Evolutionary conservation across 371 early-diverging fungal genomes (phyloP).

Genomic region (Lichtheimia ramosa): DNA sequence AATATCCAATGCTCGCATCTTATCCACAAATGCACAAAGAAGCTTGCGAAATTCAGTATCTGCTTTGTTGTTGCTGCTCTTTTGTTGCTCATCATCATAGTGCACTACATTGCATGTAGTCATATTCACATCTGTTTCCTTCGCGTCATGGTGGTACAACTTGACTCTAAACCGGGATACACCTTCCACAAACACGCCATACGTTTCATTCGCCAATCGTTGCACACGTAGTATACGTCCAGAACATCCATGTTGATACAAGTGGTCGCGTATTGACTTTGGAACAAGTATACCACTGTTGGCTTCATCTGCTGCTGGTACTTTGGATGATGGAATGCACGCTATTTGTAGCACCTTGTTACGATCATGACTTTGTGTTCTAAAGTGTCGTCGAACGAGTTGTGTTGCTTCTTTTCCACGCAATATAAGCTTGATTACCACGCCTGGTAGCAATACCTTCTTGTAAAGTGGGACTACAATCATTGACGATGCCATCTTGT

Average conservation of each 20-base stretch:
- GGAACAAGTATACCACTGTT: constrained; percentile 14
- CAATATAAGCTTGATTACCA: constrained; percentile 29
- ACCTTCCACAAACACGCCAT: constrained; percentile 44
- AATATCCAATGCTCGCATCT: constrained; percentile 69
- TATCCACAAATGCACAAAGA: constrained; percentile 54
- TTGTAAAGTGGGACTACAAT: constrained; percentile 36
- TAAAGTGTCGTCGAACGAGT: constrained; percentile 27
- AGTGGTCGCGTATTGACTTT: constrained; percentile 3
- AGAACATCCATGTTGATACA: constrained; percentile 40
- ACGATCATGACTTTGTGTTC: constrained; percentile 15
- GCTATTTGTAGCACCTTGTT: constrained; percentile 16
- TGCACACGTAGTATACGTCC: constrained; percentile 45
- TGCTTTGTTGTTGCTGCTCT: constrained; percentile 22
- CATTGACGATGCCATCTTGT: constrained; percentile 4
- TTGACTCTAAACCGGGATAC: constrained; percentile 34
- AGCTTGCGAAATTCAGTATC: constrained; percentile 52
- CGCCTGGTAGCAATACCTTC: constrained; percentile 36
- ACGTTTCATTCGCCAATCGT: constrained; percentile 35
- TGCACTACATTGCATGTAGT: not conserved
- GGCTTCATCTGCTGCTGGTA: constrained; percentile 15
- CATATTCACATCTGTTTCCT: not conserved
- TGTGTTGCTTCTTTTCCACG: constrained; percentile 35
- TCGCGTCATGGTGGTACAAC: not conserved
- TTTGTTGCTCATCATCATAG: constrained; percentile 7
- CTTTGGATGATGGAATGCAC: not conserved